These are phyloP conservation scores for Cadophora sp. DNA, from an alignment of 2,329 filamentous ascomycete species.

Conservation along the genomic window DNA sequence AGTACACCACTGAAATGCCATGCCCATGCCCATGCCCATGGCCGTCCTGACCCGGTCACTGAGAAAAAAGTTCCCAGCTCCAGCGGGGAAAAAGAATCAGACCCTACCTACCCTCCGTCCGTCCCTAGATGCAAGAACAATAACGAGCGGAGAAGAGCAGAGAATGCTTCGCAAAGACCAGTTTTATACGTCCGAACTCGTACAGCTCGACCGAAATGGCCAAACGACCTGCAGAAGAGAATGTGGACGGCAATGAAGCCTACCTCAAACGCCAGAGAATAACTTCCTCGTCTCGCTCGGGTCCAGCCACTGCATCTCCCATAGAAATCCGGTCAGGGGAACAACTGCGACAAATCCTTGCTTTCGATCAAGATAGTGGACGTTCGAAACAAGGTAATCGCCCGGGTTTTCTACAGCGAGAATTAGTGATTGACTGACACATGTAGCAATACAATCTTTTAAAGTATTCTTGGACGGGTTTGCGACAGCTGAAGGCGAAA, in stretches of 20 bases:
- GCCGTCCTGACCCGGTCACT: neutral
- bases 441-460: slow-evolving; percentile 68
- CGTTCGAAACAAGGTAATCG: slow-evolving; percentile 68
- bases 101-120: too few relatives aligned
- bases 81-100: too few relatives aligned
- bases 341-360: slow-evolving; percentile 72
- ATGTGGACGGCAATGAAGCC: slow-evolving; percentile 41
- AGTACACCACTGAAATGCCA: neutral
- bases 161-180: neutral
- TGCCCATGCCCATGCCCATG: too few relatives aligned
- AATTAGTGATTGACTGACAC: neutral
- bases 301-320: slow-evolving; percentile 45
- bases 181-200: neutral
- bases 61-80: neutral
- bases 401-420: neutral
- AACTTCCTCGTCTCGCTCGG: slow-evolving; percentile 55
- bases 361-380: slow-evolving; percentile 73
- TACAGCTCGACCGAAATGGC: slow-evolving; percentile 33
- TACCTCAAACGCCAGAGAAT: slow-evolving; percentile 46
- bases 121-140: neutral
- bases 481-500: slow-evolving; percentile 56
- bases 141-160: neutral
- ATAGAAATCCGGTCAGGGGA: slow-evolving; percentile 68
- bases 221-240: slow-evolving; percentile 41
- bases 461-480: slow-evolving; percentile 75